Conservation (phyloP, 208 protist genomes). For the Jaenimonas drosophilae region DNA sequence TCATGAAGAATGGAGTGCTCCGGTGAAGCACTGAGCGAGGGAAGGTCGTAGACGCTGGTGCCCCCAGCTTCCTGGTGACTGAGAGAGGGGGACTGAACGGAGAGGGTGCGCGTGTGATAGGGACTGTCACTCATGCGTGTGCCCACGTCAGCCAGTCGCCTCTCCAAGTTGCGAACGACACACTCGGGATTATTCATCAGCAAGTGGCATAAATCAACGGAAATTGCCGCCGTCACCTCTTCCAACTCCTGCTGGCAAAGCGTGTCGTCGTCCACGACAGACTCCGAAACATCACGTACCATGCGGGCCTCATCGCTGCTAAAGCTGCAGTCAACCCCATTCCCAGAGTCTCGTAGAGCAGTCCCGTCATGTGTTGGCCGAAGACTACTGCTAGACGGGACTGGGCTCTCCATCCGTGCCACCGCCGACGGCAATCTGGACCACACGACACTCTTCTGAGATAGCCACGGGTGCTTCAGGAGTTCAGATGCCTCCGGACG, state of each 20-base stretch:
- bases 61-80: constrained; percentile 18
- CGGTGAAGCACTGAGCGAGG: constrained; percentile 21
- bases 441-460: constrained; percentile 10
- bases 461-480: constrained; percentile 78
- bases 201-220: constrained; percentile 47
- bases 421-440: neutral
- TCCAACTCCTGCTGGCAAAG: constrained; percentile 70
- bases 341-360: neutral
- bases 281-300: constrained; percentile 3
- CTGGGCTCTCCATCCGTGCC: neutral
- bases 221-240: constrained; percentile 52
- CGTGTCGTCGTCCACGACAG: constrained; percentile 34
- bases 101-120: constrained; percentile 24
- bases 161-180: constrained; percentile 3
- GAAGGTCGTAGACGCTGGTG: constrained; percentile 21
- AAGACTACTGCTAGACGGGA: neutral
- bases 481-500: constrained; percentile 68
- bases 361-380: neutral
- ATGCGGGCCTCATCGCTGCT: neutral
- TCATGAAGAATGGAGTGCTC: constrained; percentile 70
- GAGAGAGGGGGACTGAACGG: constrained; percentile 16
- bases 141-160: constrained; percentile 2
- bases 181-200: constrained; percentile 36
- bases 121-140: constrained; percentile 14
- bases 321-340: neutral